Conservation (phyloP, 2,329 filamentous ascomycete genomes). For the Cryphonectria nitschkei region DNA sequence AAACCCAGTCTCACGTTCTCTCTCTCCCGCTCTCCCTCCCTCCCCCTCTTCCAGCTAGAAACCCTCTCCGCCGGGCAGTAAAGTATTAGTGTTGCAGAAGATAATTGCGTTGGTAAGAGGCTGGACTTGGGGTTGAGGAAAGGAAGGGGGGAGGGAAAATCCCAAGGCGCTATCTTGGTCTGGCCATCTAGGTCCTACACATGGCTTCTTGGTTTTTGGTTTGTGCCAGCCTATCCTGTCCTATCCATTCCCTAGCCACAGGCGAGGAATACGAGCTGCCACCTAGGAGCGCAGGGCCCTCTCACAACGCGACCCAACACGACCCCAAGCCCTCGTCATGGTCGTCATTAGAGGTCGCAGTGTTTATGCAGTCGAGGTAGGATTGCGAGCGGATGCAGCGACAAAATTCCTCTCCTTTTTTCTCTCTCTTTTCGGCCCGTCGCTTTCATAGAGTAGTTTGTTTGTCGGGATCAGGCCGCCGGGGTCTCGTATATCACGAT, state of each 20-base stretch:
- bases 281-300: background rate
- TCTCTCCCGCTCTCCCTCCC: background rate
- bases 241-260: background rate
- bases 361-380: background rate
- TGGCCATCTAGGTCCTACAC: background rate
- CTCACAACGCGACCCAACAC: background rate
- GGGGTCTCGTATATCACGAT: conserved; percentile 84
- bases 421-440: background rate
- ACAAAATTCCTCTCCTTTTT: no score
- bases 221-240: background rate
- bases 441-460: background rate
- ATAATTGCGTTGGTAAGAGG: background rate
- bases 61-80: no score
- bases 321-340: background rate
- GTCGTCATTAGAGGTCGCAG: background rate
- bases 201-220: background rate
- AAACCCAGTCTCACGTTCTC: background rate
- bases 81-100: no score
- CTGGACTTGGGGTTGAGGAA: background rate
- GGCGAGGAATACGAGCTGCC: background rate
- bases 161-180: background rate
- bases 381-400: background rate
- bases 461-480: conserved; percentile 54
- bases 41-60: no score
- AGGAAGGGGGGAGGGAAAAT: no score